A percentile compares a stretch with the other conserved stretches of the same genome.
These are phyloP conservation scores for Nakazawaea sp. DNA, from an alignment of 805 yeast genomes.

Conservation along the genomic window DNA sequence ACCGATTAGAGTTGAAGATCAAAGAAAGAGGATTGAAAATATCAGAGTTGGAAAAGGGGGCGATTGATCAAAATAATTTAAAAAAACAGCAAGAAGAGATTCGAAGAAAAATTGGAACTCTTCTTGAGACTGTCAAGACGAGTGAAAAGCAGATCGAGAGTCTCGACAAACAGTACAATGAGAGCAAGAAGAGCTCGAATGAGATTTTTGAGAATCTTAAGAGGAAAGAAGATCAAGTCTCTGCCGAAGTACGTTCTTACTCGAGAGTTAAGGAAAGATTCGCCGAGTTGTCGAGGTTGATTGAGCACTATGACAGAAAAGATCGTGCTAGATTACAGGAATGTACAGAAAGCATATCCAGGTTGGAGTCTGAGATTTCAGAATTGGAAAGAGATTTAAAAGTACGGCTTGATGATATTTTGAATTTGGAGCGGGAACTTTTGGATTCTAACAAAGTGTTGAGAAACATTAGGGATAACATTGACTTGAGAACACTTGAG, in stretches of 20 bases:
- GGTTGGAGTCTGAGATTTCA: conserved; percentile 11
- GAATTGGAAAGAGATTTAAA: conserved; percentile 13
- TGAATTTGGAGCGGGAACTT: conserved; percentile 26
- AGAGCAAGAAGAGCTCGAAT: neutral
- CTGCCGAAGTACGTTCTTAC: neutral
- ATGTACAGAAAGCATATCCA: neutral
- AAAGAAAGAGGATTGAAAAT: conserved; percentile 48
- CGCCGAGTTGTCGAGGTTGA: neutral
- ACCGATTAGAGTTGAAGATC: conserved; percentile 38
- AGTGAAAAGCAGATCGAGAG: conserved; percentile 15
- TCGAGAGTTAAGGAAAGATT: neutral
- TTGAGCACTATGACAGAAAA: neutral
- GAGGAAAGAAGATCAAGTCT: neutral
- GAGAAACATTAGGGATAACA: conserved; percentile 55
- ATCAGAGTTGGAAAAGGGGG: conserved; percentile 44
- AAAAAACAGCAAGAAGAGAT: conserved; percentile 30
- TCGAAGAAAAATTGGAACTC: conserved; percentile 19
- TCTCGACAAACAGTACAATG: conserved; percentile 13
- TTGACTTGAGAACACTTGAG: conserved; percentile 46
- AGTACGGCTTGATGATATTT: conserved; percentile 13
- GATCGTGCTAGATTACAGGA: conserved; percentile 11
- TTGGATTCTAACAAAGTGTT: conserved; percentile 56
- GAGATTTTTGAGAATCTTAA: conserved; percentile 2
- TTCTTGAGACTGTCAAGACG: conserved; percentile 6
- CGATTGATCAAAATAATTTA: conserved; percentile 38